These are phyloP conservation scores for Craspedostauros australis DNA, from an alignment of 108 stramenopile species.

Conservation along the genomic window DNA sequence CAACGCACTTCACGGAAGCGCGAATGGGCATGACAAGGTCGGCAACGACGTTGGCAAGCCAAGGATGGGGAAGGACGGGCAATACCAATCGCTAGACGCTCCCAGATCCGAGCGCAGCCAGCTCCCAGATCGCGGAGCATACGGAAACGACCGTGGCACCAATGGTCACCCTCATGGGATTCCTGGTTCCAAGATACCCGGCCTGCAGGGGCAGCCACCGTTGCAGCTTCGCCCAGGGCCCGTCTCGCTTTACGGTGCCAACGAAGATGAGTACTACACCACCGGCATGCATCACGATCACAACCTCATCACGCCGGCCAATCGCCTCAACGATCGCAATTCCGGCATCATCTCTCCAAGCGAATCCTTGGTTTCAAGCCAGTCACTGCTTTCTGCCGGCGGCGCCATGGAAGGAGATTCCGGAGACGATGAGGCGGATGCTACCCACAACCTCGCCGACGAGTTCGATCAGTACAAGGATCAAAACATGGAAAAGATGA, in stretches of 20 bases:
- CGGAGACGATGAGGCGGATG: slow-evolving; percentile 44
- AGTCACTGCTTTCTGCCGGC: slow-evolving; percentile 45
- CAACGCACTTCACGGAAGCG: neutral
- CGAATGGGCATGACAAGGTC: neutral
- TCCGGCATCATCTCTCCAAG: slow-evolving; percentile 40
- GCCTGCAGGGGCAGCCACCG: too few relatives aligned
- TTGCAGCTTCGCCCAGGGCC: too few relatives aligned
- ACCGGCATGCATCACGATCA: neutral
- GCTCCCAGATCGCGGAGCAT: too few relatives aligned
- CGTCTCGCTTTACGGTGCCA: too few relatives aligned
- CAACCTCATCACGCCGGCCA: neutral
- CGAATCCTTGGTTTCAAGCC: slow-evolving; percentile 42
- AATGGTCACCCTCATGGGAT: neutral
- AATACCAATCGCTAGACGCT: too few relatives aligned
- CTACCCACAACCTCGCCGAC: slow-evolving; percentile 52
- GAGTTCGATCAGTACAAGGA: slow-evolving; percentile 82
- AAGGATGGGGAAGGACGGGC: neutral
- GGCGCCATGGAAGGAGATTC: slow-evolving; percentile 43
- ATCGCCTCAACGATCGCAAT: slow-evolving; percentile 5
- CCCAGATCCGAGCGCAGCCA: too few relatives aligned
- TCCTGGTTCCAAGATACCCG: too few relatives aligned
- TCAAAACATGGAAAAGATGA: slow-evolving; percentile 65
- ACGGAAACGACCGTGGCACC: too few relatives aligned
- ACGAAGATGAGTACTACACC: neutral
- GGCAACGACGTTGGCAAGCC: neutral